These are phyloP conservation scores for Skeletonema marinoi DNA, from an alignment of 108 stramenopile species.

Conservation along the genomic window DNA sequence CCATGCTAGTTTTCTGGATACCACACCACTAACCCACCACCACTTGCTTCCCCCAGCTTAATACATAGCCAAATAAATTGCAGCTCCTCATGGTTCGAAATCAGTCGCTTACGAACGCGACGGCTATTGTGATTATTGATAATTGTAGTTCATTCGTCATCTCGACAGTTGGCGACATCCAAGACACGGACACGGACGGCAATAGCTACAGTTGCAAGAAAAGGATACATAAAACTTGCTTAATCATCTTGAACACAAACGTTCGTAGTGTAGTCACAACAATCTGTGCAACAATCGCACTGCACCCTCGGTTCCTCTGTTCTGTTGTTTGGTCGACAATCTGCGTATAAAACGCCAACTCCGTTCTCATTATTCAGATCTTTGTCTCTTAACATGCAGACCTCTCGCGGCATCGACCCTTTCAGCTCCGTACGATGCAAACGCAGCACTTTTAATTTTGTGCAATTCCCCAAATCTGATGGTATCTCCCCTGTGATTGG, in stretches of 20 bases:
- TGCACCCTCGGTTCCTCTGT: constrained; percentile 22
- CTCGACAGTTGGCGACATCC: no score
- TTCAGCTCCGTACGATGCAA: constrained; percentile 21
- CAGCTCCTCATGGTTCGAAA: no score
- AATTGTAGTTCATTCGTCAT: no score
- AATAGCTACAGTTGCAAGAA: no score
- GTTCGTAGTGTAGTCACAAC: constrained; percentile 34
- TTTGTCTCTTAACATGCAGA: constrained; percentile 36
- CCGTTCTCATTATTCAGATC: constrained; percentile 15
- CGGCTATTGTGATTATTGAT: no score
- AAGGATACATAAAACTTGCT: background rate
- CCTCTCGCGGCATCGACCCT: constrained; percentile 23
- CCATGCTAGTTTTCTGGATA: no score
- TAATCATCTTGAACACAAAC: constrained; percentile 31
- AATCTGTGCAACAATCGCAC: constrained; percentile 38
- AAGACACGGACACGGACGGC: no score
- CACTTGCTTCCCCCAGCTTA: no score
- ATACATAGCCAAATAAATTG: no score
- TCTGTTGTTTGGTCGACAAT: constrained; percentile 44
- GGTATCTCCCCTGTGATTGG: constrained; percentile 43
- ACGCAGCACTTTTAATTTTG: constrained; percentile 7
- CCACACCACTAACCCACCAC: no score
- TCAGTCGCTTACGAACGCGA: no score
- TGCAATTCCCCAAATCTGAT: constrained; percentile 32
- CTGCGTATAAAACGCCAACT: constrained; percentile 15